phyloP scores from a whole-genome alignment of 441 rosid genomes.

The Bocquillonia castaneifolia region DNA sequence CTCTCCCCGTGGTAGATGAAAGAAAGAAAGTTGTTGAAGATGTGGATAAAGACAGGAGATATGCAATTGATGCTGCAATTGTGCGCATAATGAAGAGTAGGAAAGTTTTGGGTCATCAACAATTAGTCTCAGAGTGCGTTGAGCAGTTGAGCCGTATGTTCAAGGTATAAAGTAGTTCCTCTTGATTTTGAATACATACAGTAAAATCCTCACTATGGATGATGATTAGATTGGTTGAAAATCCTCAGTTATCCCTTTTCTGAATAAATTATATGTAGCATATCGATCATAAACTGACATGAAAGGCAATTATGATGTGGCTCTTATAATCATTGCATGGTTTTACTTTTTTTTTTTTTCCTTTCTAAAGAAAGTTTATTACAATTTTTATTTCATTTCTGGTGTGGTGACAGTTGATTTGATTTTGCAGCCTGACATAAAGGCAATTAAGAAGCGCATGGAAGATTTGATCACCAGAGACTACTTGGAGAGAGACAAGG shows the following conservation, averaged over 20 bases:
- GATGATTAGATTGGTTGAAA: not conserved
- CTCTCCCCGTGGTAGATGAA: slow-evolving; percentile 92
- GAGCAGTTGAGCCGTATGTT: slow-evolving; percentile 93
- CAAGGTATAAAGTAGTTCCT: slow-evolving; percentile 44
- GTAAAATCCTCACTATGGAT: too few relatives aligned
- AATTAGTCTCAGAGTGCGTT: slow-evolving; percentile 75
- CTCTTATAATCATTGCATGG: not conserved
- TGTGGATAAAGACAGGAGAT: slow-evolving; percentile 81
- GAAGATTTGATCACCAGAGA: slow-evolving; percentile 88
- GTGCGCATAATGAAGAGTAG: slow-evolving; percentile 97
- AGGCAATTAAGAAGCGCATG: slow-evolving; percentile 89
- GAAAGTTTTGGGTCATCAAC: slow-evolving; percentile 80
- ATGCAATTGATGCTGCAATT: slow-evolving; percentile 91
- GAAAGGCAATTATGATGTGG: too few relatives aligned
- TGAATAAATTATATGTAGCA: not conserved
- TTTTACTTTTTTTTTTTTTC: not conserved
- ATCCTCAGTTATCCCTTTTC: not conserved
- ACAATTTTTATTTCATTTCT: not conserved
- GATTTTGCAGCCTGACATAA: slow-evolving; percentile 85
- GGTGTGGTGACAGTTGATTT: not conserved
- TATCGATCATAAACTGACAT: too few relatives aligned
- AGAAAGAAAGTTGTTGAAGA: slow-evolving; percentile 88
- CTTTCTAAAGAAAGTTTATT: too few relatives aligned
- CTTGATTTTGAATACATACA: not conserved
- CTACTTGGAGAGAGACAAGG: slow-evolving; percentile 76